Conservation (phyloP, 2,329 filamentous ascomycete genomes). For the Cordyceps cicadae region DNA sequence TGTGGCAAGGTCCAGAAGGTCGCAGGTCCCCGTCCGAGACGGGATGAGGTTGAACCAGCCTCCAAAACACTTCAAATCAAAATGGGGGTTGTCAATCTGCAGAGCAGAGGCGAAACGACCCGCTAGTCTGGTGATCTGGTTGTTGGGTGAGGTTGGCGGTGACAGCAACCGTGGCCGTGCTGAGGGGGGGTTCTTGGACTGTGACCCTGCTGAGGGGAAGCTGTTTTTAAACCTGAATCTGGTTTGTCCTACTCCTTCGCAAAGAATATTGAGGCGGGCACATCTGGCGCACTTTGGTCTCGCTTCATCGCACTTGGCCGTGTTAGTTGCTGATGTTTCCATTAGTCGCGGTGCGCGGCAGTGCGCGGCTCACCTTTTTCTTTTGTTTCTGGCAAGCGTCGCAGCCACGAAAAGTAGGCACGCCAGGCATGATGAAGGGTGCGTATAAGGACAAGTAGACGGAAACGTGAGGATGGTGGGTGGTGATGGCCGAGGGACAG, state of each 20-base stretch:
- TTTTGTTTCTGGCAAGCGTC: conserved; percentile 43
- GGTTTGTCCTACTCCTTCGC: conserved; percentile 37
- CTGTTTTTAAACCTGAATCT: conserved; percentile 40
- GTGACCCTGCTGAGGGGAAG: not conserved
- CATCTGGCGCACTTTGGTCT: conserved; percentile 38
- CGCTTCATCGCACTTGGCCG: conserved; percentile 36
- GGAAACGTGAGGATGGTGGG: not conserved
- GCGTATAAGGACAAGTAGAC: not conserved
- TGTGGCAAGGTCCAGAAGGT: conserved; percentile 34
- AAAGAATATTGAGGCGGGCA: conserved; percentile 33
- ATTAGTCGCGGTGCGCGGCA: not conserved
- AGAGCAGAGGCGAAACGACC: conserved; percentile 24
- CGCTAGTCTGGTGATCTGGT: conserved; percentile 20
- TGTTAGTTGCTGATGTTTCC: not conserved
- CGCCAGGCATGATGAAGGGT: conserved; percentile 36
- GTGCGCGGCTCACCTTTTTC: conserved; percentile 36
- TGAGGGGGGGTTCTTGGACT: not conserved
- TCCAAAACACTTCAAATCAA: conserved; percentile 40
- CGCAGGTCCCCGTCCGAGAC: conserved; percentile 34
- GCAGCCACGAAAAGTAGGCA: conserved; percentile 42
- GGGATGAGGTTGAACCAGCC: conserved; percentile 37
- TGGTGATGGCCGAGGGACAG: not conserved
- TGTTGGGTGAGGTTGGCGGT: conserved; percentile 21
- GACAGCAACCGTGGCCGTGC: conserved; percentile 1
- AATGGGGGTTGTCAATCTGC: conserved; percentile 34